Percentiles rank a stretch among this genome's conserved stretches.
Evolutionary conservation across 192 early-diverging fungal species (phyloP).

Genomic region (Neocallimastix lanati): DNA sequence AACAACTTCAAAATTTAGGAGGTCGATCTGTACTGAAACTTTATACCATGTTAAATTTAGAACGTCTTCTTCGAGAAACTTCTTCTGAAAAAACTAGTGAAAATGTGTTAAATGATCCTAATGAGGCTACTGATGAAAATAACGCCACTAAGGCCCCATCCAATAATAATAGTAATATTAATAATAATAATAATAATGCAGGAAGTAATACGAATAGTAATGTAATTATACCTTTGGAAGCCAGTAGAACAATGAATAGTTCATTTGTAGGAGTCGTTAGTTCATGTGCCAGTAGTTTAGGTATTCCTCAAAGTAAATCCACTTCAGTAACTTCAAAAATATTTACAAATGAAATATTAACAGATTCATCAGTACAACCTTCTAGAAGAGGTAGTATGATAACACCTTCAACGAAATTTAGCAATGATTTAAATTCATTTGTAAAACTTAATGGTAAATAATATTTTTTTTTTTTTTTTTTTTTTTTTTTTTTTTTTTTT

Average conservation of each 20-base stretch:
- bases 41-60: neutral
- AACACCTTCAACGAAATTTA: neutral
- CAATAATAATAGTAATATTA: too few species aligned
- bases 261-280: neutral
- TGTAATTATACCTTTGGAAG: neutral
- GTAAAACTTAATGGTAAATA: neutral
- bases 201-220: neutral
- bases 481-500: too few species aligned
- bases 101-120: neutral
- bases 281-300: neutral
- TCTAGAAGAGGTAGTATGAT: neutral
- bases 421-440: neutral
- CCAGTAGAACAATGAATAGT: neutral
- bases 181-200: neutral
- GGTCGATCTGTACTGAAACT: neutral
- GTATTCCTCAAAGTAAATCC: neutral
- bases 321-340: neutral
- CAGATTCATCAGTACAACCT: neutral
- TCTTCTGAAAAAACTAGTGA: neutral
- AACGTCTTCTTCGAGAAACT: neutral
- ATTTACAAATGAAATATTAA: neutral
- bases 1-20: neutral
- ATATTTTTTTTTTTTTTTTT: too few species aligned
- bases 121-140: neutral
- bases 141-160: too few species aligned